Evolutionary conservation across 2,329 filamentous ascomycete species (phyloP).

Genomic region (Fusarium tjaetaba): DNA sequence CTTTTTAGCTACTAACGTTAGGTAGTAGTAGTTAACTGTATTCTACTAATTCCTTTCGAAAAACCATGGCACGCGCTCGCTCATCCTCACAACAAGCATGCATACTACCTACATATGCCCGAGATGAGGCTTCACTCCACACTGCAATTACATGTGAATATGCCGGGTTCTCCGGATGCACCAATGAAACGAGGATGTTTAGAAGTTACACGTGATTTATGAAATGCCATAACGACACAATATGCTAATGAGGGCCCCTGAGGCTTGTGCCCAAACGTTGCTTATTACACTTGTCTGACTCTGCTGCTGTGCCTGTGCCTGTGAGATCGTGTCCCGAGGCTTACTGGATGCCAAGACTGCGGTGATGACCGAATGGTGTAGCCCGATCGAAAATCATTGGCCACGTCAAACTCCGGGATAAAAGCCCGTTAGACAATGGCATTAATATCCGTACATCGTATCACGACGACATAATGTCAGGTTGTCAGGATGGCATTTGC

Average conservation of each 20-base stretch:
- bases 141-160: conserved; percentile 50
- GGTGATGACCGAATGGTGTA: conserved; percentile 24
- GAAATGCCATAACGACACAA: neutral
- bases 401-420: conserved; percentile 5
- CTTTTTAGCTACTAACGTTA: neutral
- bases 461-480: neutral
- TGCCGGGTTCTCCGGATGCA: conserved; percentile 26
- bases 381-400: conserved; percentile 21
- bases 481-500: conserved; percentile 1
- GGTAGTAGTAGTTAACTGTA: neutral
- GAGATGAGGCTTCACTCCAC: conserved; percentile 30
- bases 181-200: conserved; percentile 30
- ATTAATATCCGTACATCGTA: conserved; percentile 31
- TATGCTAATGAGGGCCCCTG: conserved; percentile 7
- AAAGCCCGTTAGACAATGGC: conserved; percentile 14
- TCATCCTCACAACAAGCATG: neutral
- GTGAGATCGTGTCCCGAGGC: conserved; percentile 28
- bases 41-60: conserved; percentile 1
- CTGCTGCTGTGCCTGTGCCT: conserved; percentile 15
- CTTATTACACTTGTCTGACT: conserved; percentile 20
- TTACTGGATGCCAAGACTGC: conserved; percentile 30
- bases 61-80: conserved; percentile 23
- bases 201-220: conserved; percentile 36
- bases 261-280: conserved; percentile 27
- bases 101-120: conserved; percentile 1